Conservation (phyloP, 1,284 basidiomycete species). For the Naganishia cerealis region DNA sequence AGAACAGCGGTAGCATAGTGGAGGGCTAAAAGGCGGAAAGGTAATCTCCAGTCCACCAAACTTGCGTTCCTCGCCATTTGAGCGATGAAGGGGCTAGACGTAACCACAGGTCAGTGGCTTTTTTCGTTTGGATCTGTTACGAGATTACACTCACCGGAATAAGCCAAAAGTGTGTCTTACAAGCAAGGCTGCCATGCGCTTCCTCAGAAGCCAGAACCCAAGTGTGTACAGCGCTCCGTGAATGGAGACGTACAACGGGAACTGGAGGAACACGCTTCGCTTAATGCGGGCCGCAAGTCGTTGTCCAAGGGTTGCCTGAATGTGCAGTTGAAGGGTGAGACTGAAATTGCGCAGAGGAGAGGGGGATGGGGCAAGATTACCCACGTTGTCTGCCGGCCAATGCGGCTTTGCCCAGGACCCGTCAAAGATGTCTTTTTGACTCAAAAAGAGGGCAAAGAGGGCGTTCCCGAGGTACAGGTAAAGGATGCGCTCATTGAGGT, state of each 20-base stretch:
- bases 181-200: not conserved
- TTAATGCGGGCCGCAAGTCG: conserved; percentile 15
- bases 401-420: conserved; percentile 28
- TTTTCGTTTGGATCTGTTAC: not conserved
- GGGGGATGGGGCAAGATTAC: not conserved
- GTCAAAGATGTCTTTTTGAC: conserved; percentile 30
- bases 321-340: not conserved
- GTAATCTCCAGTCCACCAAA: conserved; percentile 12
- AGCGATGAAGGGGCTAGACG: conserved; percentile 29
- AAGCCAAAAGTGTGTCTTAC: conserved; percentile 29
- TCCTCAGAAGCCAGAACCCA: conserved; percentile 11
- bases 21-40: conserved; percentile 24
- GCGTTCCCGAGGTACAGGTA: conserved; percentile 27
- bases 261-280: conserved; percentile 9
- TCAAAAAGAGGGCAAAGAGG: conserved; percentile 24
- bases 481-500: conserved; percentile 29
- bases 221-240: conserved; percentile 16
- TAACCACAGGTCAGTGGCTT: not conserved
- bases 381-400: conserved; percentile 29
- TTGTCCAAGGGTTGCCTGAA: conserved; percentile 25
- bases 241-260: conserved; percentile 15
- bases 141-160: conserved; percentile 11
- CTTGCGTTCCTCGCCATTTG: conserved; percentile 25
- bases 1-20: conserved; percentile 26
- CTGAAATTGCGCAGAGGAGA: not conserved